A percentile compares a stretch with the other conserved stretches of the same genome.
These are phyloP conservation scores for Grosmannia huntii DNA, from an alignment of 2,329 filamentous ascomycete species.

Conservation along the genomic window DNA sequence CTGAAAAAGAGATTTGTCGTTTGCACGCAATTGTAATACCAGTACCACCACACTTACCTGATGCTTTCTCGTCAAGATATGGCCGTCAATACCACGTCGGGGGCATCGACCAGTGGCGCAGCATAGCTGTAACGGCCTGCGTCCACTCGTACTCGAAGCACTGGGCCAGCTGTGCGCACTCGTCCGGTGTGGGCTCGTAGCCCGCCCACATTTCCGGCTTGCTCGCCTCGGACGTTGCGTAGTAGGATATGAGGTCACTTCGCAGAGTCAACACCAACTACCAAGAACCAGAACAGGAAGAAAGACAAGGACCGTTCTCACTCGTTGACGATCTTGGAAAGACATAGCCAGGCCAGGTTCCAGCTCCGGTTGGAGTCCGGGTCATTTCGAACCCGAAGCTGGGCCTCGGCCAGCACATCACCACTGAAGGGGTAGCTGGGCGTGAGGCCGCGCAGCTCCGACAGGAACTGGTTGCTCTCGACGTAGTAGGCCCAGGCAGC, in stretches of 20 bases:
- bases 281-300: conserved; percentile 15
- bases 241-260: conserved; percentile 47
- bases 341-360: conserved; percentile 64
- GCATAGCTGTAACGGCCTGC: conserved; percentile 49
- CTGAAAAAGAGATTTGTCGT: too few relatives aligned
- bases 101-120: conserved; percentile 52
- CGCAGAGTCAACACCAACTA: neutral
- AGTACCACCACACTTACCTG: neutral
- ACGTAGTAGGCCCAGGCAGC: conserved; percentile 61
- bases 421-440: conserved; percentile 54
- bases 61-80: too few relatives aligned
- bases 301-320: conserved; percentile 18
- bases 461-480: conserved; percentile 54
- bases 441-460: conserved; percentile 56
- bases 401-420: conserved; percentile 52
- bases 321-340: conserved; percentile 54
- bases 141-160: conserved; percentile 58
- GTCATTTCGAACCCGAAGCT: conserved; percentile 48
- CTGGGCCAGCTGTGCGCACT: conserved; percentile 43
- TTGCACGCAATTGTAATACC: neutral
- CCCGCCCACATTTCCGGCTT: conserved; percentile 60
- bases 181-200: conserved; percentile 38
- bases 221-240: conserved; percentile 47
- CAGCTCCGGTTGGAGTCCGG: conserved; percentile 56
- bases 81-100: conserved; percentile 28